Conservation (phyloP, 371 early-diverging fungal species). For the Entomophthora muscae region DNA sequence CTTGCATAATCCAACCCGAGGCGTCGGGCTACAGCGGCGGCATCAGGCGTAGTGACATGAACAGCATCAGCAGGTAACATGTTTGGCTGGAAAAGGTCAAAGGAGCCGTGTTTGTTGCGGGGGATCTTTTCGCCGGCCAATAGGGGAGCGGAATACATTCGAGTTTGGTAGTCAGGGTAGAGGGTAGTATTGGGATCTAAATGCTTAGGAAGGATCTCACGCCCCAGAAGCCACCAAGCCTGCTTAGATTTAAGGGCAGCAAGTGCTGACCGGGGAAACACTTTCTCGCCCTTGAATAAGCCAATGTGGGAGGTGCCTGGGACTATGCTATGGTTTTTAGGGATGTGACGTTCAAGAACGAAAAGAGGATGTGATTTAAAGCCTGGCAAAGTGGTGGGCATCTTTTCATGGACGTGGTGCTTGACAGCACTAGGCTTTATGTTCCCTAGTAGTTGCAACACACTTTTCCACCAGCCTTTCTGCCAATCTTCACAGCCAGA, state of each 20-base stretch:
- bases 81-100: constrained; percentile 57
- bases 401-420: constrained; percentile 28
- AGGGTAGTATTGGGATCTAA: constrained; percentile 16
- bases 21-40: neutral
- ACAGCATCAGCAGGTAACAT: constrained; percentile 77
- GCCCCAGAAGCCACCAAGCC: constrained; percentile 47
- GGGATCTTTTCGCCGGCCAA: constrained; percentile 62
- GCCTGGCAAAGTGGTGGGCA: constrained; percentile 57
- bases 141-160: constrained; percentile 33
- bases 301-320: constrained; percentile 51
- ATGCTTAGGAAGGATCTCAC: constrained; percentile 19
- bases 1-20: neutral
- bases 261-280: constrained; percentile 42
- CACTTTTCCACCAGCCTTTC: neutral
- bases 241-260: constrained; percentile 26
- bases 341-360: constrained; percentile 67
- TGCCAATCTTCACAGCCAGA: neutral
- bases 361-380: constrained; percentile 62
- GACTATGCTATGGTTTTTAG: constrained; percentile 47
- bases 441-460: neutral
- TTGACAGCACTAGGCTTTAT: neutral
- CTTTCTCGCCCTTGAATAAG: constrained; percentile 45
- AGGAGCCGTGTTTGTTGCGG: constrained; percentile 53
- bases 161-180: constrained; percentile 83
- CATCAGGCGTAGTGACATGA: constrained; percentile 24